Conservation (phyloP, 1,284 basidiomycete genomes). For the Trichosporon asahii region DNA sequence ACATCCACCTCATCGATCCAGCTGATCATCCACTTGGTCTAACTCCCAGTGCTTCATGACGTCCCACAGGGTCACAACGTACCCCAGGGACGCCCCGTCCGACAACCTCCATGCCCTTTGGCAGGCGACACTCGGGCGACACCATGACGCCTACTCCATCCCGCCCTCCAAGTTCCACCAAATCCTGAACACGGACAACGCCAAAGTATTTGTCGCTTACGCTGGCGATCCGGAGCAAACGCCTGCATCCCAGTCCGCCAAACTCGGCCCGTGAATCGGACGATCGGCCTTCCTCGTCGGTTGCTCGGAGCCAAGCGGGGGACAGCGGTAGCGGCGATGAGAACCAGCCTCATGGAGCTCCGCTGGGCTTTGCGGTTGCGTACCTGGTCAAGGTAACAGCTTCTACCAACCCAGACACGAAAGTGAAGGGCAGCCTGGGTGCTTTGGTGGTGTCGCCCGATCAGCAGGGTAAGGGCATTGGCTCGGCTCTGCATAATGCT, state of each 20-base stretch:
- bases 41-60: neutral
- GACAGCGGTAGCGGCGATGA: neutral
- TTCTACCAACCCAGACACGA: slow-evolving; percentile 12
- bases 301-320: neutral
- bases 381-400: slow-evolving; percentile 20
- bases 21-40: neutral
- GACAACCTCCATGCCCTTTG: slow-evolving; percentile 19
- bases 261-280: too few relatives aligned
- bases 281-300: neutral
- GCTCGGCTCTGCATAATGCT: slow-evolving; percentile 23
- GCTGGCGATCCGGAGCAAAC: too few relatives aligned
- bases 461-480: slow-evolving; percentile 21
- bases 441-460: slow-evolving; percentile 22
- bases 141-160: slow-evolving; percentile 20
- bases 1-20: neutral
- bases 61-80: neutral
- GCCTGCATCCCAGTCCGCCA: neutral
- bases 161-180: slow-evolving; percentile 18
- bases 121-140: neutral
- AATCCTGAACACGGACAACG: slow-evolving; percentile 17
- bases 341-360: neutral
- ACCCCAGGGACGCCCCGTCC: neutral
- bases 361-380: slow-evolving; percentile 24
- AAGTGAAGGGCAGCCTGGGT: slow-evolving; percentile 24
- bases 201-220: slow-evolving; percentile 19